These are phyloP conservation scores for Cryptococcus amylolentus DNA, from an alignment of 1,284 basidiomycete genomes.

Conservation along the genomic window DNA sequence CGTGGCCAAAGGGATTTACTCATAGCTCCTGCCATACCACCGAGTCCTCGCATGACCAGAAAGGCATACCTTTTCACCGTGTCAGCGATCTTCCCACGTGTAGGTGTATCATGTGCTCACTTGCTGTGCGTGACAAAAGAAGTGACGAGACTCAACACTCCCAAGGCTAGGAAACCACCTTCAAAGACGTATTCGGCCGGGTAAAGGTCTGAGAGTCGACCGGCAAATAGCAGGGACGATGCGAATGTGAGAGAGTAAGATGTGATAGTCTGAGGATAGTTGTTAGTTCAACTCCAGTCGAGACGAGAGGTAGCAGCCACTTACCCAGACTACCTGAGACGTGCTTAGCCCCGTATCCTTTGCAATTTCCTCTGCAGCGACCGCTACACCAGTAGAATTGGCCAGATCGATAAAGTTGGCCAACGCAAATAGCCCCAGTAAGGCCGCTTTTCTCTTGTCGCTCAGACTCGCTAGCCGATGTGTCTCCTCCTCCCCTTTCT, in stretches of 20 bases:
- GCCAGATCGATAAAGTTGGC: constrained; percentile 30
- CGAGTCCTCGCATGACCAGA: constrained; percentile 42
- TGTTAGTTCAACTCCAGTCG: not conserved
- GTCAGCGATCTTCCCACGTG: not conserved
- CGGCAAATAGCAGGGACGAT: constrained; percentile 39
- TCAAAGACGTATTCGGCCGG: constrained; percentile 38
- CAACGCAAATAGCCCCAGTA: constrained; percentile 29
- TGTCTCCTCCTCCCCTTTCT: too few relatives aligned
- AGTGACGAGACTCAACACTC: constrained; percentile 30
- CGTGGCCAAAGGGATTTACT: constrained; percentile 10
- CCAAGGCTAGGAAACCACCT: constrained; percentile 31
- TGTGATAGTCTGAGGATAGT: constrained; percentile 27
- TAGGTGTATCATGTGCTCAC: not conserved
- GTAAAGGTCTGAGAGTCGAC: constrained; percentile 40
- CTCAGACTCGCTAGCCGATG: too few relatives aligned
- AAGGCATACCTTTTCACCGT: constrained; percentile 29
- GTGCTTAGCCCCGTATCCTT: constrained; percentile 22
- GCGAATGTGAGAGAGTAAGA: constrained; percentile 34
- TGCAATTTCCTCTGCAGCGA: constrained; percentile 31
- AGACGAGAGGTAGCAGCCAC: not conserved
- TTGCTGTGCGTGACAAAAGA: constrained; percentile 42
- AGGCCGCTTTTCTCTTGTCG: constrained; percentile 1
- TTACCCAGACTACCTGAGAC: constrained; percentile 36
- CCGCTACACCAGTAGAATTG: constrained; percentile 27
- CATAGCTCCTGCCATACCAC: constrained; percentile 39